phyloP scores from a whole-genome alignment of 805 yeast genomes.

The Kuraishia ogatae region DNA sequence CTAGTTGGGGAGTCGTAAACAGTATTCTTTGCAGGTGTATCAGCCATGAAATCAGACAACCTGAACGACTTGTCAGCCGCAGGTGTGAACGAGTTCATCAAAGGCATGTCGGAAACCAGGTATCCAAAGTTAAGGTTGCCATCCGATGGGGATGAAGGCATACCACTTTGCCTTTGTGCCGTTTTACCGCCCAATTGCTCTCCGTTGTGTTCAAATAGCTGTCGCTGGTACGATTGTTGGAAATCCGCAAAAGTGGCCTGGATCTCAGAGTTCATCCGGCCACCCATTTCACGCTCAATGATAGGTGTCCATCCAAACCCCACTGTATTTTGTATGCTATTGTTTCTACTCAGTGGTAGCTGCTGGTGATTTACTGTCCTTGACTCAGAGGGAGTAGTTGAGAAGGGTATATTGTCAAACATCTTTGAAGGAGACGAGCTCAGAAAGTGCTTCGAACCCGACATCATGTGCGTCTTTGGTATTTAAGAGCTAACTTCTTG shows the following conservation, averaged over 20 bases:
- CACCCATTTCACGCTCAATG: neutral
- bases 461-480: neutral
- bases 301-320: neutral
- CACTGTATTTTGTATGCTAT: neutral
- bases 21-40: neutral
- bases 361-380: neutral
- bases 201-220: neutral
- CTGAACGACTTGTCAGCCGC: conserved; percentile 2
- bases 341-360: neutral
- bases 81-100: neutral
- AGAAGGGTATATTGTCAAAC: conserved; percentile 1
- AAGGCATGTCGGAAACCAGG: neutral
- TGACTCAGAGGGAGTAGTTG: neutral
- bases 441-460: neutral
- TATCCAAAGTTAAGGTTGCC: neutral
- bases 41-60: conserved; percentile 2
- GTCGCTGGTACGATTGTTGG: neutral
- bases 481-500: no score
- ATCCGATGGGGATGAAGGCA: conserved; percentile 1
- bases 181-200: neutral
- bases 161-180: neutral
- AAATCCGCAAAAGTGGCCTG: neutral
- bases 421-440: conserved; percentile 5
- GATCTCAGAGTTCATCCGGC: neutral
- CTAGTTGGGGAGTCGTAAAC: conserved; percentile 2